A percentile compares a stretch with the other conserved stretches of the same genome.
Conservation (phyloP, 2,329 filamentous ascomycete species). For the Aspergillus novofumigatus region DNA sequence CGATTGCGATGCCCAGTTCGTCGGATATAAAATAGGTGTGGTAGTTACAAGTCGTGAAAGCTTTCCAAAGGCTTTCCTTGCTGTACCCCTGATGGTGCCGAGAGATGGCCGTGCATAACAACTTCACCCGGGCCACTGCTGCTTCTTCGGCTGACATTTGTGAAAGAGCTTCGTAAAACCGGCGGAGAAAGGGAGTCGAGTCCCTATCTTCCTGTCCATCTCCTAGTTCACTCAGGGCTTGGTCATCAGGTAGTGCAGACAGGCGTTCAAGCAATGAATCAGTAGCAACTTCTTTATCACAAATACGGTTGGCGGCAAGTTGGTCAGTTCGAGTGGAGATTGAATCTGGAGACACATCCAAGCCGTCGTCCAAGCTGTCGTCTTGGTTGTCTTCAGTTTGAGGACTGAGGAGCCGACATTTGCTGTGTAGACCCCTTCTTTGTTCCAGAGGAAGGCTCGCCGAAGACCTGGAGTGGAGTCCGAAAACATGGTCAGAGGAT, state of each 20-base stretch:
- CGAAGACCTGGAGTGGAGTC: slow-evolving; percentile 13
- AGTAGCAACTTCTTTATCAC: slow-evolving; percentile 10
- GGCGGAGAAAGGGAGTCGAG: slow-evolving; percentile 42
- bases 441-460: slow-evolving; percentile 21
- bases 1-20: slow-evolving; percentile 30
- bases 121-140: slow-evolving; percentile 31
- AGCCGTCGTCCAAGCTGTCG: neutral
- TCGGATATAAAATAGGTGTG: slow-evolving; percentile 34
- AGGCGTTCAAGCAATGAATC: slow-evolving; percentile 26
- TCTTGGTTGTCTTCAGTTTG: neutral
- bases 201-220: slow-evolving; percentile 30
- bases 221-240: slow-evolving; percentile 34
- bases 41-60: slow-evolving; percentile 32
- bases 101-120: slow-evolving; percentile 36
- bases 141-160: slow-evolving; percentile 24
- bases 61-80: slow-evolving; percentile 27
- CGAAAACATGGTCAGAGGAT: slow-evolving; percentile 19
- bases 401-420: slow-evolving; percentile 1
- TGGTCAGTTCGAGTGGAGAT: neutral
- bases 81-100: slow-evolving; percentile 38
- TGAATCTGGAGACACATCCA: neutral
- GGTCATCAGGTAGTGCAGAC: slow-evolving; percentile 25
- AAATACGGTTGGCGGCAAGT: neutral
- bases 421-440: slow-evolving; percentile 25
- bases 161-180: slow-evolving; percentile 34